Evolutionary conservation across 352 stramenopile genomes (phyloP), one percentile per base, ranked within the genome.

Genomic region (Phytophthora sp.): DNA sequence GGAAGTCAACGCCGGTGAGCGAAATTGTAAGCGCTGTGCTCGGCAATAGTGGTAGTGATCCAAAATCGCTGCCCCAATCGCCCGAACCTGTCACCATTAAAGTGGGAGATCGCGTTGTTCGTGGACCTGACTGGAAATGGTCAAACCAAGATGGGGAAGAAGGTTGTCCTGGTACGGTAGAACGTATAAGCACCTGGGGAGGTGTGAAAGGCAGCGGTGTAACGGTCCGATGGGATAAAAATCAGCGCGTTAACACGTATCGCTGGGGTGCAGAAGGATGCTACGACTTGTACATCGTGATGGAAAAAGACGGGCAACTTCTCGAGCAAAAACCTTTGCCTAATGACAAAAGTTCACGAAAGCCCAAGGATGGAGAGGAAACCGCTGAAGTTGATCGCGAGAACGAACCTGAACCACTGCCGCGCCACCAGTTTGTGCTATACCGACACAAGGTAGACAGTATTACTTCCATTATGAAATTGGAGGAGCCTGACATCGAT

Each of bases 221-320:
- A 44, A 94, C 85, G 15, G 85, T 94, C 23, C 75, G 85, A 23
- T 94, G 85, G 85, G 85, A 92, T 68, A 92, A 90, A 38, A 90
- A 88, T 27, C 81, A 91, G 27, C 80, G 85, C n/a, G 82, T 92
- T 52, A 94, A 94, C 53, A 94, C 85, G 15, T 94, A 94, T 61
- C 70, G 85, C 24, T 94, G 85, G 85, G 85, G 85, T 20, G 83
- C 85, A 12, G 83, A 93, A 70, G 69, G 71, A 9, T 92, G 85
- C 71, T 94, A 87, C 56, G 85, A 94, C 56, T 73, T 94, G 57
- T 72, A 88, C 16, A 74, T 92, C 15, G 79, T 94, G n/a, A 20
- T 79, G 18, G 83, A 90, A 71, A 81, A 81, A 42, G 49, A 80
- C 50, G 79, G 75, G 3, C 38, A 66, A 39, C 50, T 79, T 20